Evolutionary conservation across 345 rosid species (phyloP), one percentile per base, ranked within the genome.

Genomic region (Moricandia moricandioides): DNA sequence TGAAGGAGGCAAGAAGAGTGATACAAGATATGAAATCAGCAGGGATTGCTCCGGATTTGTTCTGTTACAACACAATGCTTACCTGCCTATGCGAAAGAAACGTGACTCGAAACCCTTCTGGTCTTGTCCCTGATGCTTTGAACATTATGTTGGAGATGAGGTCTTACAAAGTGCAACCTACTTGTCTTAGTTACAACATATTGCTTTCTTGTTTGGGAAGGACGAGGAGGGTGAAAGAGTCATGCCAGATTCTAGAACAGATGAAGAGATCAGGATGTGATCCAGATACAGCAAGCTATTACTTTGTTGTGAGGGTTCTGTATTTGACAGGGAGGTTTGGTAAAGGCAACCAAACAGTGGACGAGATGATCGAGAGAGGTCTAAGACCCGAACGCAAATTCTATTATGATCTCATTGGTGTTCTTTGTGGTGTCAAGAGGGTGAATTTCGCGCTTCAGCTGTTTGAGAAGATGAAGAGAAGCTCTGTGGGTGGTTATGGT

Each of bases 61-160:
- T 87, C 83, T 87, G 91, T 77, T 93, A 80, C 65, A 91, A 91
- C 77, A 64, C 89, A 5, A 82, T 89, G 52, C 90, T 93, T 59
- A 86, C 82, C n/a, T 86, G 96, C 76, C 80, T 91, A 60, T 93
- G 96, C 13, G 84, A 85, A 70, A 80, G 80, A 75, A 91, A 91
- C 74, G 80, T 87, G 35, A 72, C 60, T 24, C 66, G 72, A n/a
- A 88, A 93, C 74, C 97, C 94, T 3, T 91, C 97, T 7, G 94
- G 94, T 34, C 91, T 89, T 52, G 91, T 89, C 65, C 92, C 94
- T 31, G 96, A 91, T 73, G 85, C 97, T 76, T 67, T 91, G 82
- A 91, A 93, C 79, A 83, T 93, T 77, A 86, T 91, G 96, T 84
- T 87, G 84, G 96, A 93, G 70, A 93, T 88, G 96, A 88, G 88